Evolutionary conservation across 2,329 filamentous ascomycete species (phyloP).

Genomic region (Ophiostoma sp.): DNA sequence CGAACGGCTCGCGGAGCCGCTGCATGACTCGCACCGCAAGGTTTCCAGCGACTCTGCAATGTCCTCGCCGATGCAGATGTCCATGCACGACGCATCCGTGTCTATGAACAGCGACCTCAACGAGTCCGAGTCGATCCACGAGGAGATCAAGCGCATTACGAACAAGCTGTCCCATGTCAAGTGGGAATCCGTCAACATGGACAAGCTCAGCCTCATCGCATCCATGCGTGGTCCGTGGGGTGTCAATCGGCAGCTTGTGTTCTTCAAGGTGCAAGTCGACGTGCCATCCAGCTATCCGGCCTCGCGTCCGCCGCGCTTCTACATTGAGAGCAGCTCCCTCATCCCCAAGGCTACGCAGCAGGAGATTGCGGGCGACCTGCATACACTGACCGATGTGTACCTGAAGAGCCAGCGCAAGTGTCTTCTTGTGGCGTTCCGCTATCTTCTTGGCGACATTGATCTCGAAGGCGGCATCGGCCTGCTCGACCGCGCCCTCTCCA

Average conservation of each 20-base stretch:
- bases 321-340: constrained; percentile 57
- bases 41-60: constrained; percentile 25
- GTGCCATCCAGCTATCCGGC: constrained; percentile 58
- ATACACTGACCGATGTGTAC: constrained; percentile 52
- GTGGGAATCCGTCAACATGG: constrained; percentile 61
- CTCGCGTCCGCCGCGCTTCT: constrained; percentile 52
- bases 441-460: constrained; percentile 58
- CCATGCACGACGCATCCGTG: constrained; percentile 49
- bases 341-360: constrained; percentile 53
- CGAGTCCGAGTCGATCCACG: constrained; percentile 57
- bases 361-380: constrained; percentile 51
- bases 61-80: constrained; percentile 42
- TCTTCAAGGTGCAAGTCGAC: constrained; percentile 56
- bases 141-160: constrained; percentile 59
- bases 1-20: constrained; percentile 16
- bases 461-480: constrained; percentile 56
- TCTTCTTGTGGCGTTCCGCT: constrained; percentile 57
- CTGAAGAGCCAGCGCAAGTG: constrained; percentile 56
- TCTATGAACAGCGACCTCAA: constrained; percentile 50
- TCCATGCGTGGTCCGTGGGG: constrained; percentile 63
- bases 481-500: constrained; percentile 52
- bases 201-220: constrained; percentile 53
- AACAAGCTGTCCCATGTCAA: constrained; percentile 58
- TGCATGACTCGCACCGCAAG: constrained; percentile 17
- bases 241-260: constrained; percentile 50